Conservation (phyloP, 345 rosid genomes). For the Draba incana region DNA sequence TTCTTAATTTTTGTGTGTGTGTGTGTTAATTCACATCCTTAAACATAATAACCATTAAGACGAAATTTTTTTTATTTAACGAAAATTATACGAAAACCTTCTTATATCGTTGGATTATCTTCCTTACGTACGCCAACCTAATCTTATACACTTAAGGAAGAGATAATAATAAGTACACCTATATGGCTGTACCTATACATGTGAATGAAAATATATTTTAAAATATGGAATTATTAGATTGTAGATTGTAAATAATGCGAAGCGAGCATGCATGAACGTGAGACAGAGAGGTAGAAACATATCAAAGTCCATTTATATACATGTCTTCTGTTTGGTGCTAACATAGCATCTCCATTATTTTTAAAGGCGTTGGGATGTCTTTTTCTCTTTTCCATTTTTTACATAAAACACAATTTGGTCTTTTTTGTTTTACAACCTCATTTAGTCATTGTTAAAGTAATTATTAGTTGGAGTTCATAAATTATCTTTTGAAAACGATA, state of each 20-base stretch:
- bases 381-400: constrained; percentile 14
- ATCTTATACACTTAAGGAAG: constrained; percentile 11
- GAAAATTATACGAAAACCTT: not conserved
- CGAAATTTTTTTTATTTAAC: too few relatives aligned
- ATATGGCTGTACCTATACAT: not conserved
- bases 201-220: constrained; percentile 12
- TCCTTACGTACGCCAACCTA: not conserved
- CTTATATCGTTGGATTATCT: constrained; percentile 1
- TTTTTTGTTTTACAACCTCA: not conserved
- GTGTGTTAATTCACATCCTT: too few relatives aligned
- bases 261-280: constrained; percentile 42
- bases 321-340: constrained; percentile 40
- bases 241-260: constrained; percentile 31
- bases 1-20: too few relatives aligned
- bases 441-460: constrained; percentile 1
- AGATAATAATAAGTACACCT: not conserved
- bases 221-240: constrained; percentile 27
- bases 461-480: not conserved
- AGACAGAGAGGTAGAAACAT: constrained; percentile 37
- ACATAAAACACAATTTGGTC: not conserved
- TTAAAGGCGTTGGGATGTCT: constrained; percentile 35
- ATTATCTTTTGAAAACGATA: not conserved
- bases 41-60: too few relatives aligned
- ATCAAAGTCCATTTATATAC: constrained; percentile 36
- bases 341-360: constrained; percentile 31